Conservation (phyloP, 1,139 yeast genomes). For the Scheffersomyces cryptocercus region DNA sequence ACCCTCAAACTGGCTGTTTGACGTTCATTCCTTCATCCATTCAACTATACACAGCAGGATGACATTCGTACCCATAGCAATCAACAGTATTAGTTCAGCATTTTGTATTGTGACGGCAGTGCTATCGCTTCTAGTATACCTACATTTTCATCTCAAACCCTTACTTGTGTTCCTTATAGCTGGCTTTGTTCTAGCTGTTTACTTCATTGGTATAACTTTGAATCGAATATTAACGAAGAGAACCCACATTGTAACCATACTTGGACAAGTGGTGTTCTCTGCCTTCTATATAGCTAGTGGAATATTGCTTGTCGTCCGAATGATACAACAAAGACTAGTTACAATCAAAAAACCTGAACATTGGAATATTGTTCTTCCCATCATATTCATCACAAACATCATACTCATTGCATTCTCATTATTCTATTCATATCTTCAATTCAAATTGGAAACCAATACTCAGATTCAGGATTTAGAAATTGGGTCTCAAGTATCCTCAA, state of each 20-base stretch:
- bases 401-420: conserved; percentile 8
- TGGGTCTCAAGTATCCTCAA: too few species aligned
- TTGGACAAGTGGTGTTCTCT: conserved; percentile 11
- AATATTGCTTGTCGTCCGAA: conserved; percentile 15
- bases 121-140: conserved; percentile 4
- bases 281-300: conserved; percentile 20
- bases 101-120: conserved; percentile 4
- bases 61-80: neutral
- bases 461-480: too few species aligned
- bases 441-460: too few species aligned
- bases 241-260: neutral
- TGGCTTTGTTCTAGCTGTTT: conserved; percentile 3
- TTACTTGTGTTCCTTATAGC: conserved; percentile 6
- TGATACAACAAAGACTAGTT: conserved; percentile 9
- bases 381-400: conserved; percentile 10
- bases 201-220: neutral
- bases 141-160: conserved; percentile 1
- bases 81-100: conserved; percentile 1
- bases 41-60: too few species aligned
- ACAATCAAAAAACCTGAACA: conserved; percentile 2
- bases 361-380: conserved; percentile 11
- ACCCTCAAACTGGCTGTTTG: too few species aligned
- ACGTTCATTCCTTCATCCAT: too few species aligned
- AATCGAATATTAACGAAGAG: neutral
- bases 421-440: neutral